Conservation (phyloP, 495 filamentous ascomycete genomes). For the Lepidopterella palustris region DNA sequence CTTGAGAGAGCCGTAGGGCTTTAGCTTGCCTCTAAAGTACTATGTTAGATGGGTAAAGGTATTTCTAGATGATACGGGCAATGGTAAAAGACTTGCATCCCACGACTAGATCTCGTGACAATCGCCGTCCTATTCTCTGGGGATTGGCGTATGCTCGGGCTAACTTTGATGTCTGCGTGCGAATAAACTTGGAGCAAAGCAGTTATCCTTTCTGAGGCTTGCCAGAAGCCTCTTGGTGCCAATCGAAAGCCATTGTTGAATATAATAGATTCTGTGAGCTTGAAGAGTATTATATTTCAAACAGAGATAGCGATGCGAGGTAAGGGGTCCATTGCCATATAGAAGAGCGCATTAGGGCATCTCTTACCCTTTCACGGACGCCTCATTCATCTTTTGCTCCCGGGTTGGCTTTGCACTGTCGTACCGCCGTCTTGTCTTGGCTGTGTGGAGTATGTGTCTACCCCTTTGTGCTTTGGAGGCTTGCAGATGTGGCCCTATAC, state of each 20-base stretch:
- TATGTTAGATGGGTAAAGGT: not conserved
- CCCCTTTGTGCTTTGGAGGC: not conserved
- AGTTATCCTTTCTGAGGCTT: slow-evolving; percentile 5
- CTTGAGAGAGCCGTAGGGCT: slow-evolving; percentile 50
- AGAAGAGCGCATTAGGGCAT: no score
- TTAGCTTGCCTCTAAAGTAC: slow-evolving; percentile 48
- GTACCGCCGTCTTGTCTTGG: not conserved
- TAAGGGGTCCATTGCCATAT: no score
- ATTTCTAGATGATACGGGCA: not conserved
- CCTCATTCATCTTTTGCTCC: not conserved
- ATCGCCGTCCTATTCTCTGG: slow-evolving; percentile 41
- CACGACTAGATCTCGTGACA: slow-evolving; percentile 51
- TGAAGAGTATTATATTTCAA: not conserved
- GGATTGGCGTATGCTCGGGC: slow-evolving; percentile 10
- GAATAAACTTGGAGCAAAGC: not conserved
- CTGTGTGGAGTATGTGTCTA: not conserved
- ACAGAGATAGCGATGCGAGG: no score
- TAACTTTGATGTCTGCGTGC: not conserved
- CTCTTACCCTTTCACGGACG: no score
- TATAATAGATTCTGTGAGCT: not conserved
- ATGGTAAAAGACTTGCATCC: slow-evolving; percentile 41
- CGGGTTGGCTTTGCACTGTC: not conserved
- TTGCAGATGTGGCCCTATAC: not conserved
- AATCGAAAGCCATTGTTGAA: slow-evolving; percentile 5
- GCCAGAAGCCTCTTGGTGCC: slow-evolving; percentile 1